A percentile compares a stretch with the other conserved stretches of the same genome.
Conservation (phyloP, 768 basidiomycete species). For the Coprinopsis sp. region DNA sequence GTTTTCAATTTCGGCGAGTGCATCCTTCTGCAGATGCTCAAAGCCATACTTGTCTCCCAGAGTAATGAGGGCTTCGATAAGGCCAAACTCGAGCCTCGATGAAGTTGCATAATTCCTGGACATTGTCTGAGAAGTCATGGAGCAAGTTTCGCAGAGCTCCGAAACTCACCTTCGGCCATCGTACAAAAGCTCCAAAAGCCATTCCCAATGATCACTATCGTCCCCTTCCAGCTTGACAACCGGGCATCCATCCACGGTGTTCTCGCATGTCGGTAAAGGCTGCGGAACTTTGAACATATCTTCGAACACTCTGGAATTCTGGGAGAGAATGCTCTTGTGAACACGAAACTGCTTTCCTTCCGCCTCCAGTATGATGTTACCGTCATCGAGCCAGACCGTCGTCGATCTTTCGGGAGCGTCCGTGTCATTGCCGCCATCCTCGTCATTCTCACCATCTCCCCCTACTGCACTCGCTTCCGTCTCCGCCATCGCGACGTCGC, state of each 20-base stretch:
- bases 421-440: no score
- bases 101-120: not conserved
- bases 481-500: no score
- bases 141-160: not conserved
- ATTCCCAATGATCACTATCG: not conserved
- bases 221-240: not conserved
- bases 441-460: no score
- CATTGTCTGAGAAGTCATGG: not conserved
- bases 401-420: no score
- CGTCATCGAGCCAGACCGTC: conserved; percentile 14
- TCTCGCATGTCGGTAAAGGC: not conserved
- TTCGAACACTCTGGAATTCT: conserved; percentile 1
- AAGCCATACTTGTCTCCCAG: not conserved
- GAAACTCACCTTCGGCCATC: not conserved
- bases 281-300: conserved; percentile 7
- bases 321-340: conserved; percentile 7
- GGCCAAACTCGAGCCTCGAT: not conserved
- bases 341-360: conserved; percentile 6
- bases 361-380: conserved; percentile 11
- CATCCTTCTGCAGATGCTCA: not conserved
- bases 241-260: not conserved
- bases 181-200: not conserved
- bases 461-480: no score
- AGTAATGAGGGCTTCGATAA: no score
- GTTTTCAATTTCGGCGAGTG: not conserved